Base-by-base conservation (phyloP, 805 yeast species). In the Torulaspora delbrueckii region DNA sequence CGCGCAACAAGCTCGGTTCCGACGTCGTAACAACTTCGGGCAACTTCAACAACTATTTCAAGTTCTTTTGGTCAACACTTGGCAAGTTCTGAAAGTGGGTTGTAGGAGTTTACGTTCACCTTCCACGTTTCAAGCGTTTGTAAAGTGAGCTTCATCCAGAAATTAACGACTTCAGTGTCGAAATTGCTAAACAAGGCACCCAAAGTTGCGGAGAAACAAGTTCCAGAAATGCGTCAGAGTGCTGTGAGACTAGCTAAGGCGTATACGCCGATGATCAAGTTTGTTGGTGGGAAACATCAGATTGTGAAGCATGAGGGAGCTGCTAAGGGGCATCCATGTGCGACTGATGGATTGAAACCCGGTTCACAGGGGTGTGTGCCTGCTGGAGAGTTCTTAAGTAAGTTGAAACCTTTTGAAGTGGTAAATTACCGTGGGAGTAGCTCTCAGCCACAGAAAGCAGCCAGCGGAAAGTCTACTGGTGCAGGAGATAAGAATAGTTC, bases 251-350 rank as follows among this genome's bases (percentile, higher is more conserved):
- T 60, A 30, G 59, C 62, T 24, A 47, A 53, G 51, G 46, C 52
- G 23, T 75, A 78, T 60, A 72, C 75, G 19, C 96, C 95, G 12
- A 72, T 81, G 65, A 91, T 91, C 69, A 84, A 83, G 60, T 91
- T 91, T 62, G 77, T 88, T 38, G 96, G 97, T 34, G 89, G 89
- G 38, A 83, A 88, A 40, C 87, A 82, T 63, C 60, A 71, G 25
- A 63, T 70, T 47, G 35, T 42, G n/a, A 66, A 71, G 54, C 73
- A 81, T 70, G 23, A 47, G n/a, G 38, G 35, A 1, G 48, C 46
- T 25, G 42, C 52, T 2, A 40, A 40, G 13, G 45, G 59, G 12
- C 67, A 64, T 40, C 63, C 66, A 4, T 62, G 63, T 48, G 39
- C 67, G 8, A 40, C 52, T 12, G 50, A 55, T 47, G 61, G 62